Percentiles rank a stretch among this genome's conserved stretches.
Conservation (phyloP, 495 filamentous ascomycete species). For the Penicillium longicatenatum region DNA sequence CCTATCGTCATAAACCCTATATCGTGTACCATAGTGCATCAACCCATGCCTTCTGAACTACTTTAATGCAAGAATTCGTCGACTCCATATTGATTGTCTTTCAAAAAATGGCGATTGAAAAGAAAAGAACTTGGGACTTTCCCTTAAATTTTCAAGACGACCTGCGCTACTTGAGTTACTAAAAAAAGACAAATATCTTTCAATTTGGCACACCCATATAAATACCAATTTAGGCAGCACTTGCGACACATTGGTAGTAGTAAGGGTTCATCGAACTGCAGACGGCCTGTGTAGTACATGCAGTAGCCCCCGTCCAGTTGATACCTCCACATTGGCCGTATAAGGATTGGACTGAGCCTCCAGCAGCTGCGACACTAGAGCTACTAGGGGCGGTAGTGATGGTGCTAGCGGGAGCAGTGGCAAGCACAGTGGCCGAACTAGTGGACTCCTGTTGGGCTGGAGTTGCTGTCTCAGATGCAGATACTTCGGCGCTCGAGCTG, state of each 20-base stretch:
- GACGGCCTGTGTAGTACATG: slow-evolving; percentile 42
- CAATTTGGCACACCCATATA: not conserved
- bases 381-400: not conserved
- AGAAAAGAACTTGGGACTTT: not conserved
- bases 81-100: too few relatives aligned
- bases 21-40: too few relatives aligned
- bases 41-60: too few relatives aligned
- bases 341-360: slow-evolving; percentile 25
- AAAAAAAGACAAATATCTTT: not conserved
- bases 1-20: too few relatives aligned
- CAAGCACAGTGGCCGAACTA: not conserved
- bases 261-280: slow-evolving; percentile 48
- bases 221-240: slow-evolving; percentile 7
- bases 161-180: not conserved
- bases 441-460: not conserved
- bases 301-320: slow-evolving; percentile 47
- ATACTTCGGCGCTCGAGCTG: not conserved
- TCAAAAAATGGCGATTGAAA: not conserved
- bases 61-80: too few relatives aligned
- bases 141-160: not conserved
- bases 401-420: not conserved
- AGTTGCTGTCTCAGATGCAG: not conserved
- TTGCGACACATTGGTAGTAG: slow-evolving; percentile 53
- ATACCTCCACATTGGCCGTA: slow-evolving; percentile 54
- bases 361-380: slow-evolving; percentile 2